Evolutionary conservation across 495 filamentous ascomycete genomes (phyloP).

Genomic region (Immersiella caudata): DNA sequence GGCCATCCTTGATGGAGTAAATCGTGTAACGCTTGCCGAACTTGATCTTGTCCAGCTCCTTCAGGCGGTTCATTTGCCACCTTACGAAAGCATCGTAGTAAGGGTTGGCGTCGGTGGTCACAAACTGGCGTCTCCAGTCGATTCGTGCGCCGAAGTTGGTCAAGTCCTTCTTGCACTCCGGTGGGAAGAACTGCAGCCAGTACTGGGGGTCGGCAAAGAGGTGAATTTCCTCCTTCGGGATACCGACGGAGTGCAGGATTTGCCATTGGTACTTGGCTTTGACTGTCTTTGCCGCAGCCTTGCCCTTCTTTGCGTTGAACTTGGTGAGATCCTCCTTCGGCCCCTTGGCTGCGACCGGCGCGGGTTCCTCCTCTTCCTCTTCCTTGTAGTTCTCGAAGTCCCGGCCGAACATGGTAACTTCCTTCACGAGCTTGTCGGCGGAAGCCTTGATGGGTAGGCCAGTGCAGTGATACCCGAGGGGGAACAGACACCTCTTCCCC

Average conservation of each 20-base stretch:
- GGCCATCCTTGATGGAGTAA: constrained; percentile 95
- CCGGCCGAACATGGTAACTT: constrained; percentile 85
- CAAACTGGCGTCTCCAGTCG: constrained; percentile 89
- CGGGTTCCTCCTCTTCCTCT: constrained; percentile 48
- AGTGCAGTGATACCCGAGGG: constrained; percentile 92
- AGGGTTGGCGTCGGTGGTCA: constrained; percentile 95
- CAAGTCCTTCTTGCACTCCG: constrained; percentile 76
- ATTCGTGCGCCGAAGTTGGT: constrained; percentile 82
- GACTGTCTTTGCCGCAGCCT: constrained; percentile 85
- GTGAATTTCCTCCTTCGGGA: constrained; percentile 85
- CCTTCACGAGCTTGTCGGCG: constrained; percentile 89
- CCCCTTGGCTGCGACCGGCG: constrained; percentile 30
- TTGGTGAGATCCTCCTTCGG: constrained; percentile 77
- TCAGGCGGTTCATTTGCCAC: constrained; percentile 96
- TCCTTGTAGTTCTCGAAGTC: constrained; percentile 79
- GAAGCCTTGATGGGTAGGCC: constrained; percentile 97
- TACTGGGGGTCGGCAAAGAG: constrained; percentile 83
- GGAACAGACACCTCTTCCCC: constrained; percentile 83
- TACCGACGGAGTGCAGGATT: constrained; percentile 69
- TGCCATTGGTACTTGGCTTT: constrained; percentile 70
- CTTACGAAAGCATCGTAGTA: constrained; percentile 95
- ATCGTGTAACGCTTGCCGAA: constrained; percentile 94
- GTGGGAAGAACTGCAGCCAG: constrained; percentile 80
- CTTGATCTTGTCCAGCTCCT: constrained; percentile 88
- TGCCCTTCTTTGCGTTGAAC: constrained; percentile 92